Conservation (phyloP, 2,329 filamentous ascomycete species). For the Colletotrichum brevisporum region DNA sequence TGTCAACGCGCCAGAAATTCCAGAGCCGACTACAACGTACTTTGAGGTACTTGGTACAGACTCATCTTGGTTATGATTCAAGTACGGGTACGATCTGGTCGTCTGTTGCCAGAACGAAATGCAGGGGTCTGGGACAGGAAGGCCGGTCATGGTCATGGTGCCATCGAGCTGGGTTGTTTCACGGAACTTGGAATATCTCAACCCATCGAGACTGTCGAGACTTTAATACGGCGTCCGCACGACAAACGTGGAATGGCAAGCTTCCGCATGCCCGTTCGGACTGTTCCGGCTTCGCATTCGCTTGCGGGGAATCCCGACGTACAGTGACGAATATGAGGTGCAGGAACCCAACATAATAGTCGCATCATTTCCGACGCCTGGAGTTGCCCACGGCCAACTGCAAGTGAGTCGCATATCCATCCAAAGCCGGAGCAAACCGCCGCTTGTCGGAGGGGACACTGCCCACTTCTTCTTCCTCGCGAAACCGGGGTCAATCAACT, state of each 20-base stretch:
- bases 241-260: background rate
- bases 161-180: background rate
- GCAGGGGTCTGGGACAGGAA: constrained; percentile 19
- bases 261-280: background rate
- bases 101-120: constrained; percentile 56
- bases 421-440: constrained; percentile 13
- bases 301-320: background rate
- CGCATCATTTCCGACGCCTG: background rate
- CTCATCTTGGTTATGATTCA: constrained; percentile 53
- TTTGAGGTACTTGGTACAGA: constrained; percentile 48
- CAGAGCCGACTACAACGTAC: constrained; percentile 59
- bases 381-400: constrained; percentile 5
- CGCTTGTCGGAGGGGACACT: constrained; percentile 18
- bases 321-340: background rate
- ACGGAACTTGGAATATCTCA: background rate
- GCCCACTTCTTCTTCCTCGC: background rate
- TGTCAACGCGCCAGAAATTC: constrained; percentile 57
- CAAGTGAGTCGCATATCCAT: background rate
- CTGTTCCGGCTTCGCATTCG: background rate
- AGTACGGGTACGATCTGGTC: constrained; percentile 57
- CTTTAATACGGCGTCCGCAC: background rate
- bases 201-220: background rate
- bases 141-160: constrained; percentile 10
- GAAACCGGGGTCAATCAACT: constrained; percentile 1
- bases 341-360: background rate